These are phyloP conservation scores for Alternaria hordeiaustralica DNA, from an alignment of 2,329 filamentous ascomycete genomes.

Conservation along the genomic window DNA sequence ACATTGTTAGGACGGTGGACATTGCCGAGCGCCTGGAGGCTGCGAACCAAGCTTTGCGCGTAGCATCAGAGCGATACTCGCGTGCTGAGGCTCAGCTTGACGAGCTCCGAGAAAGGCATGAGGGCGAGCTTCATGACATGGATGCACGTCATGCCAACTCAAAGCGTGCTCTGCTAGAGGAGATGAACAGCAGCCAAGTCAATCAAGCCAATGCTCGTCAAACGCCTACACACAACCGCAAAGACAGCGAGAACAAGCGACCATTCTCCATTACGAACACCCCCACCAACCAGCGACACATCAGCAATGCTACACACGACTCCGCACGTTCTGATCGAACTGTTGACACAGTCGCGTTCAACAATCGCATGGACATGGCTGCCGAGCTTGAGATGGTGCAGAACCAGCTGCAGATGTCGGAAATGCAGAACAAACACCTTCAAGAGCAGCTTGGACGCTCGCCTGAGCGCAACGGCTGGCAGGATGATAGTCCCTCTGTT, in stretches of 20 bases:
- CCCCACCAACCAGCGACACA: conserved; percentile 72
- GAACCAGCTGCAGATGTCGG: conserved; percentile 89
- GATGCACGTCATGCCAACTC: conserved; percentile 67
- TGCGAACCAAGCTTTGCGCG: conserved; percentile 83
- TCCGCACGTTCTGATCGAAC: conserved; percentile 86
- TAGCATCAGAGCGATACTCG: conserved; percentile 79
- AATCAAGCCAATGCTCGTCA: conserved; percentile 58
- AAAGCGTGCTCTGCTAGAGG: conserved; percentile 79
- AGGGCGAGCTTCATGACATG: conserved; percentile 72
- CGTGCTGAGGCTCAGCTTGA: conserved; percentile 84
- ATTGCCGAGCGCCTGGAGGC: conserved; percentile 86
- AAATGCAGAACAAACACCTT: conserved; percentile 94
- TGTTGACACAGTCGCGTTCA: conserved; percentile 81
- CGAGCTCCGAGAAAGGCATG: conserved; percentile 76
- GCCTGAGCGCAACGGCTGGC: conserved; percentile 65
- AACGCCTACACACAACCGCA: conserved; percentile 75
- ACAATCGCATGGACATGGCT: conserved; percentile 88
- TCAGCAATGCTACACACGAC: conserved; percentile 71
- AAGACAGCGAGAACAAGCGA: conserved; percentile 64
- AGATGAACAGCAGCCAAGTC: conserved; percentile 84
- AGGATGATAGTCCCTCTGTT: conserved; percentile 79
- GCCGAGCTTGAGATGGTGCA: conserved; percentile 90
- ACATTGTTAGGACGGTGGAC: conserved; percentile 72
- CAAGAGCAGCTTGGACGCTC: conserved; percentile 84
- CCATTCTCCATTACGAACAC: conserved; percentile 79